These are phyloP conservation scores for Hysterangium stoloniferum DNA, from an alignment of 768 basidiomycete species.

Conservation along the genomic window DNA sequence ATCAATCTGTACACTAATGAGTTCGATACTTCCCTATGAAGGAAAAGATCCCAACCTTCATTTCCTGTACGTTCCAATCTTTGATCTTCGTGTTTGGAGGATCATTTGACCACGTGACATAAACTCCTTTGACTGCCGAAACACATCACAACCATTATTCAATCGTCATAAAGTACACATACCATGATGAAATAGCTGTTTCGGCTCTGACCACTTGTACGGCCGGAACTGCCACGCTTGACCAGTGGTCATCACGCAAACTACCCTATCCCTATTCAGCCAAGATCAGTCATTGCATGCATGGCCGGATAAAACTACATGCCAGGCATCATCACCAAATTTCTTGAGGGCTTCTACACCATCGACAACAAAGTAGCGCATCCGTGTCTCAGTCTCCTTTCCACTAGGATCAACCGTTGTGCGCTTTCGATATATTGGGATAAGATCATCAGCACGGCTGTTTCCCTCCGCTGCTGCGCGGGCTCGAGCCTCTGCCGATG, in stretches of 20 bases:
- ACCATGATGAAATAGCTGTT: conserved; percentile 92
- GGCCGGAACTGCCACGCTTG: conserved; percentile 97
- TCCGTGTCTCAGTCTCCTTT: conserved; percentile 42
- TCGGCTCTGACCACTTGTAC: conserved; percentile 96
- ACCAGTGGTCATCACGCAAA: conserved; percentile 97
- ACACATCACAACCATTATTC: neutral
- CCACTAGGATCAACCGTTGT: conserved; percentile 60
- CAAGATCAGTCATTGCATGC: neutral
- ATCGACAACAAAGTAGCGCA: conserved; percentile 81
- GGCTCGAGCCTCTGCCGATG: conserved; percentile 65
- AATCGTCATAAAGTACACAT: conserved; percentile 17
- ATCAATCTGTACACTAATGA: conserved; percentile 60
- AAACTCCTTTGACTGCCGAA: conserved; percentile 80
- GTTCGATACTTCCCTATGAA: neutral
- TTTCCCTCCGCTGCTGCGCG: conserved; percentile 65
- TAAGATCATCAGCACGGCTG: conserved; percentile 69
- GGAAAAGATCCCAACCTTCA: conserved; percentile 55
- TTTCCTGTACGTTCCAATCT: conserved; percentile 95
- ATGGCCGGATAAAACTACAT: conserved; percentile 10
- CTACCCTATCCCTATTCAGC: conserved; percentile 64
- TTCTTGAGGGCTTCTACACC: conserved; percentile 87
- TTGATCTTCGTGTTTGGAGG: conserved; percentile 82
- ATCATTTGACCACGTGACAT: conserved; percentile 92
- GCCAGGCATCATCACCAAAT: conserved; percentile 89
- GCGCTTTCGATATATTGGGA: conserved; percentile 82